Evolutionary conservation across 2,329 filamentous ascomycete genomes (phyloP), one percentile per base, ranked within the genome.

Genomic region (Epichloe amarillans): DNA sequence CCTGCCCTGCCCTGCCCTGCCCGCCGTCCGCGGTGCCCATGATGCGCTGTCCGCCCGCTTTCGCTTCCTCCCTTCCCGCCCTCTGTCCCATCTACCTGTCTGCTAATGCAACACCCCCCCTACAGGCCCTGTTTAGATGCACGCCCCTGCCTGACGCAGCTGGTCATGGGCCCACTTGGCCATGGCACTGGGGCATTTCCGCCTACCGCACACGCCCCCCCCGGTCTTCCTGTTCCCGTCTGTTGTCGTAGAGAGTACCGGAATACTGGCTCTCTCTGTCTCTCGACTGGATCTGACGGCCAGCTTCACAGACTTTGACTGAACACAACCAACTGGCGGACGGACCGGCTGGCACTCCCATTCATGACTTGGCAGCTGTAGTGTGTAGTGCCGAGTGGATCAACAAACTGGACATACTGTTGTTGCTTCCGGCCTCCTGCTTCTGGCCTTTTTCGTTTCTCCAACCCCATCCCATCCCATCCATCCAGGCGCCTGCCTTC

Each of bases 11-110:
- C 21, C 21, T 40, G 37, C 15, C 37, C 21, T 41, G 37, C 23
- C 33, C 7, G 12, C 5, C 36, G 21, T 30, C 36, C 37, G 46
- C 35, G 46, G 46, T 21, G 12, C 23, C 46, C 36, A 47, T 47
- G 17, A 47, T 47, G 46, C 36, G 46, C 36, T 39, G 46, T 47
- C 46, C 46, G 46, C 46, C 44, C 46, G 46, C 19, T 40, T 37
- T 47, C 46, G 46, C 46, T 47, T 47, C 49, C 38, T 40, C 50
- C 44, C 49, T 53, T 37, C 50, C 47, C 51, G 46, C 38, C 33
- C 45, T 46, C 41, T 21, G 37, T 43, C 19, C 43, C 42, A 52
- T 52, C 51, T 51, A 56, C 50, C 53, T 51, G 47, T 42, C 46
- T 41, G 39, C 42, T 41, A 42, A 41, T 41, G 30, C 37, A 17